Percentiles rank a stretch among this genome's conserved stretches.
Conservation (phyloP, 2,329 filamentous ascomycete species). For the Scolecobasidium constrictum region DNA sequence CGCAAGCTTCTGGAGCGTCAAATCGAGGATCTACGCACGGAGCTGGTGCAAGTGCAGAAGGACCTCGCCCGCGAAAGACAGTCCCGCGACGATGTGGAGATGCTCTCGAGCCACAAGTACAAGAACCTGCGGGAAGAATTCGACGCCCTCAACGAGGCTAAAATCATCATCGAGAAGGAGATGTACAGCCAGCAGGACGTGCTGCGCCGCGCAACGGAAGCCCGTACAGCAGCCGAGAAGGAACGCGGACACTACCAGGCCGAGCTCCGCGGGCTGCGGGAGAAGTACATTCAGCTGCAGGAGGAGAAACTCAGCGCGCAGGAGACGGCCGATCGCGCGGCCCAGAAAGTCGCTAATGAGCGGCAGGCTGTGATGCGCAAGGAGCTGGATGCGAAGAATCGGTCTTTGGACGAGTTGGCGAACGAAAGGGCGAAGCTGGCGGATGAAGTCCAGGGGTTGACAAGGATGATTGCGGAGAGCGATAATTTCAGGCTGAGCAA, state of each 20-base stretch:
- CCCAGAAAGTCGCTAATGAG: constrained; percentile 68
- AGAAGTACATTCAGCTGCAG: constrained; percentile 76
- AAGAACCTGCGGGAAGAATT: constrained; percentile 74
- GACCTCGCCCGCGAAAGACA: constrained; percentile 87
- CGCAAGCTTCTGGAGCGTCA: constrained; percentile 77
- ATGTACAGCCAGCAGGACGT: constrained; percentile 93
- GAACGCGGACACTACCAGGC: constrained; percentile 82
- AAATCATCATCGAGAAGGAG: constrained; percentile 96
- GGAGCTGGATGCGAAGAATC: constrained; percentile 70
- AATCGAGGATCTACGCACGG: constrained; percentile 73
- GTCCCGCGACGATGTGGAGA: constrained; percentile 84
- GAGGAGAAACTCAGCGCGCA: constrained; percentile 78
- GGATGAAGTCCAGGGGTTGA: constrained; percentile 72
- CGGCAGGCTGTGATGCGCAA: constrained; percentile 65
- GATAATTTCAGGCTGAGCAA: constrained; percentile 82
- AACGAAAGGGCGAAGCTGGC: constrained; percentile 67
- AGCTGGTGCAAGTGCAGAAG: constrained; percentile 75
- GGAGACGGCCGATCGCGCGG: constrained; percentile 64
- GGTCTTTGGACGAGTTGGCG: constrained; percentile 68
- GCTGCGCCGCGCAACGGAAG: constrained; percentile 74
- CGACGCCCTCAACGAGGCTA: constrained; percentile 78
- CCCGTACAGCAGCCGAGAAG: constrained; percentile 66
- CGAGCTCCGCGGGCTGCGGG: constrained; percentile 71
- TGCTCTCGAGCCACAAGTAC: constrained; percentile 83
- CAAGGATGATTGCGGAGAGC: constrained; percentile 77